Evolutionary conservation across 768 basidiomycete species (phyloP), one percentile per base, ranked within the genome.

Genomic region (Coprinopsis cinerea): DNA sequence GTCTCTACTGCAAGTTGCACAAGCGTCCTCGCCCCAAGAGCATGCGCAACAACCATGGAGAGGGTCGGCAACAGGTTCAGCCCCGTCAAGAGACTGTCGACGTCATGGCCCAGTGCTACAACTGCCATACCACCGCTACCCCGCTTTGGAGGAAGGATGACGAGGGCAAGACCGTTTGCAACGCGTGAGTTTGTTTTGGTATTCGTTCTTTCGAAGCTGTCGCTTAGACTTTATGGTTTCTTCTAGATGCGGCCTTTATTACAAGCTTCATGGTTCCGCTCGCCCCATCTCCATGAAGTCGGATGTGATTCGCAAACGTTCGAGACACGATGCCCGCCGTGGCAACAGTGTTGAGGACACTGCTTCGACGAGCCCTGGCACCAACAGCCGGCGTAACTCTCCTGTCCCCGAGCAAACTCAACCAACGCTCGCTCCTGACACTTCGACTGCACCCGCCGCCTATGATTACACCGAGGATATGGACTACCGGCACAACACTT

Each of bases 221-320:
- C 42, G 39, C 27, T 27, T 52, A 20, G 15, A 52, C 52, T 51
- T 47, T 17, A 42, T 43, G 36, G 49, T 43, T 44, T 20, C 50
- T 30, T 50, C 47, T 52, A 90, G 88, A 26, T 91, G 89, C 54
- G 88, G 88, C 3, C 64, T 91, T 5, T 91, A 91, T 60, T 88
- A 88, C 68, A 92, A 92, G 64, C 70, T 92, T 1, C 88, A 92
- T 63, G 89, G 90, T 15, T 83, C 88, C 17, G 82, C 85, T 1
- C 82, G 90, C 22, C 90, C 90, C 1, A 88, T 91, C 53, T 88
- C 86, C 6, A 92, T 92, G 89, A 92, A 92, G 63, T 90, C 88
- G 3, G 90, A 92, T 55, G 82, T 91, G 28, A 89, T 92, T 56
- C 85, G 89, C 53, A 92, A 92, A 61, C 83, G 90, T 34, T 88